A percentile compares a stretch with the other conserved stretches of the same genome.
Evolutionary conservation across 495 filamentous ascomycete species (phyloP).

Genomic region (Tuber calosporum): DNA sequence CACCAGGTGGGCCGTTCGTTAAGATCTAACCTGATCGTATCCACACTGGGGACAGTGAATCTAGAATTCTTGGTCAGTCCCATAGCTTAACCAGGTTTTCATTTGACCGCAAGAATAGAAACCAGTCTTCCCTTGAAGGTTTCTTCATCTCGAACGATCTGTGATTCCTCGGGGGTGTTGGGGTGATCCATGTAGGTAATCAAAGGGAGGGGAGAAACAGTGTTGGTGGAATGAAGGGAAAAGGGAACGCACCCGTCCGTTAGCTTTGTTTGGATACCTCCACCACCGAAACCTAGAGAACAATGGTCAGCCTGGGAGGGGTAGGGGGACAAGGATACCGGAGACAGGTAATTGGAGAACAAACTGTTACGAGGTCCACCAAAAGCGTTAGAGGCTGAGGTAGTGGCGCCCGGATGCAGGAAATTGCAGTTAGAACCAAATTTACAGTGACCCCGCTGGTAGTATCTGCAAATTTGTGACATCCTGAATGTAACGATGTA

Average conservation of each 20-base stretch:
- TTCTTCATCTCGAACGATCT: background rate
- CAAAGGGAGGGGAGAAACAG: background rate
- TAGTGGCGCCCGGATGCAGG: conserved; percentile 30
- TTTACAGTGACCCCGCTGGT: conserved; percentile 54
- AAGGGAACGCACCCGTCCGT: conserved; percentile 19
- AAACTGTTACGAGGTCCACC: conserved; percentile 23
- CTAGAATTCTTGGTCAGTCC: conserved; percentile 8
- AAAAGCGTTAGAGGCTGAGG: conserved; percentile 12
- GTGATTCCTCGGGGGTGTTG: background rate
- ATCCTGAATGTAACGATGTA: conserved; percentile 35
- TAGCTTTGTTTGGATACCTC: conserved; percentile 23
- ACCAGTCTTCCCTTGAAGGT: background rate
- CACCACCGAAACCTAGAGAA: conserved; percentile 23
- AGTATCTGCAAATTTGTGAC: conserved; percentile 54
- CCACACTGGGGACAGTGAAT: conserved; percentile 32
- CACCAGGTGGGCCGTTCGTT: conserved; percentile 37
- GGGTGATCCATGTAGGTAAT: background rate
- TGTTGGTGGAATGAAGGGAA: background rate
- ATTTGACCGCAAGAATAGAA: background rate
- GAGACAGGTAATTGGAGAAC: conserved; percentile 13
- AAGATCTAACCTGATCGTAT: conserved; percentile 35
- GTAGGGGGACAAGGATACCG: background rate
- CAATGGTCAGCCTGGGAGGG: conserved; percentile 10
- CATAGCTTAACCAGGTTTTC: background rate
- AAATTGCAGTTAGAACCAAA: conserved; percentile 46